phyloP scores from a whole-genome alignment of 306 rosid genomes.

The Pueraria montana region DNA sequence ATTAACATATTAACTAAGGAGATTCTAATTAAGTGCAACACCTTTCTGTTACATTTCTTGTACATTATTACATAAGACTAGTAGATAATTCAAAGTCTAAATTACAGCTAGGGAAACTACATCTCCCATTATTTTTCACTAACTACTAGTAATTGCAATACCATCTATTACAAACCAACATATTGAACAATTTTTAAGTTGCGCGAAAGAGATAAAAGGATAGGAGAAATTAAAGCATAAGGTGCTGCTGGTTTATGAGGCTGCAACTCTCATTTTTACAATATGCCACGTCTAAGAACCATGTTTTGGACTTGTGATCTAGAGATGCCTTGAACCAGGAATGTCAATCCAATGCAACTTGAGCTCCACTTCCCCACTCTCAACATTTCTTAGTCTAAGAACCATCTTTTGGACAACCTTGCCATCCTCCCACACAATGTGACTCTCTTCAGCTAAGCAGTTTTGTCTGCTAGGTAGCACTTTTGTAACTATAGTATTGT shows the following conservation, averaged over 20 bases:
- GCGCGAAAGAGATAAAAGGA: not conserved
- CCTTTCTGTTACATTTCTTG: not conserved
- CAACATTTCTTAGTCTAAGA: slow-evolving; percentile 85
- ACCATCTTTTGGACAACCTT: slow-evolving; percentile 67
- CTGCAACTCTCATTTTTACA: slow-evolving; percentile 31
- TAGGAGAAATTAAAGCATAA: not conserved
- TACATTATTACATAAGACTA: not conserved
- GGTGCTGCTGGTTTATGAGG: not conserved
- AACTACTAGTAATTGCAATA: not conserved
- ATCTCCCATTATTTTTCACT: slow-evolving; percentile 30
- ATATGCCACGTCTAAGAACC: not conserved
- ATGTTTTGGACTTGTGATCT: slow-evolving; percentile 17
- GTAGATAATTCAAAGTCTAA: not conserved
- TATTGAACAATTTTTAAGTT: not conserved
- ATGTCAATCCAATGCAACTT: slow-evolving; percentile 81
- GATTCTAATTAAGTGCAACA: not conserved
- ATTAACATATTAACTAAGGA: not conserved
- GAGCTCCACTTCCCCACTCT: slow-evolving; percentile 80
- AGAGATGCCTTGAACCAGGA: slow-evolving; percentile 68
- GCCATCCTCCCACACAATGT: slow-evolving; percentile 63
- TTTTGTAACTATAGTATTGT: slow-evolving; percentile 63
- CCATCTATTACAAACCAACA: not conserved
- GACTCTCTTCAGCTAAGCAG: slow-evolving; percentile 82
- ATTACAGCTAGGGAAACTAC: slow-evolving; percentile 4
- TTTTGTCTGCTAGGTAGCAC: slow-evolving; percentile 67